Conservation (phyloP, 371 early-diverging fungal genomes). For the Encephalitozoon hellem region DNA sequence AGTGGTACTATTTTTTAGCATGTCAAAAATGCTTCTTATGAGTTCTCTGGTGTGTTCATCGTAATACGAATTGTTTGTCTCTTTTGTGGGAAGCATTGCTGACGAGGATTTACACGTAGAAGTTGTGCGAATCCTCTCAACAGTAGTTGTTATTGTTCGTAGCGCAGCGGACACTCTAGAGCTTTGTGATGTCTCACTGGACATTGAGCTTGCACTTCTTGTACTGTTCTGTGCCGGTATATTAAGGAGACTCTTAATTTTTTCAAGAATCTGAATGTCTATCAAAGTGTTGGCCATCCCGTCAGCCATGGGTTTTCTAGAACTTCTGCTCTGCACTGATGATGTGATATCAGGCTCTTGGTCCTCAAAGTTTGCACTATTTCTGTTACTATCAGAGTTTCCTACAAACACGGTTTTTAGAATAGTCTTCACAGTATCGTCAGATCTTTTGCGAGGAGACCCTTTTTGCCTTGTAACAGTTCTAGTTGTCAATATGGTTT, state of each 20-base stretch:
- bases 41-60: neutral
- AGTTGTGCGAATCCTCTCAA: neutral
- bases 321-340: neutral
- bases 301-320: neutral
- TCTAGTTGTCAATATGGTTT: conserved; percentile 1
- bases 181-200: neutral
- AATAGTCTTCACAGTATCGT: neutral
- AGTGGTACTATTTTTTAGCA: neutral
- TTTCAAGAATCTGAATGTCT: neutral
- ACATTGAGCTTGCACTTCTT: neutral
- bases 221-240: neutral
- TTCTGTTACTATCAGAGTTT: neutral
- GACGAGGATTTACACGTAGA: neutral
- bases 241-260: neutral
- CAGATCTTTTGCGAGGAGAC: neutral
- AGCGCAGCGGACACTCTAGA: neutral
- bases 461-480: neutral
- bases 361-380: neutral
- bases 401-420: neutral
- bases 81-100: neutral
- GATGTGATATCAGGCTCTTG: neutral
- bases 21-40: neutral
- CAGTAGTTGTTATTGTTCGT: neutral
- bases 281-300: neutral
- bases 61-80: neutral